Evolutionary conservation across 2,329 filamentous ascomycete species (phyloP), one percentile per base, ranked within the genome.

Genomic region (Coniochaeta hoffmannii): DNA sequence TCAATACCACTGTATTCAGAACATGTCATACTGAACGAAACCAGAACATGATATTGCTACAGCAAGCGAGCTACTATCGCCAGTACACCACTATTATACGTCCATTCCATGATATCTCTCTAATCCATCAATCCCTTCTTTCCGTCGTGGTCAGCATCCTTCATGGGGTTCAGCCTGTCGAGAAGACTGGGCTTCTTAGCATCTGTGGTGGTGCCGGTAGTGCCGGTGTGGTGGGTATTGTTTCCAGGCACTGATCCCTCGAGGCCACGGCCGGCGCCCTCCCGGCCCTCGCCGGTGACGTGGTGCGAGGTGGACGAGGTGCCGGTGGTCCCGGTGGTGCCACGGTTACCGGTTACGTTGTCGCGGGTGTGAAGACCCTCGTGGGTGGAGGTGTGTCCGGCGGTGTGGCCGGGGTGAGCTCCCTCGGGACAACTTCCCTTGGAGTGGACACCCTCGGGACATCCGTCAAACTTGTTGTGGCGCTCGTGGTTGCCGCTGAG

Each of bases 391-490:
- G 49, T 51, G 49, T 30, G 30, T 4, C 30, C 26, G 49, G n/a
- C n/a, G 11, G 30, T 52, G 32, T 38, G 31, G 7, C 19, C 32
- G 22, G 31, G 41, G 36, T 11, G 34, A 38, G 30, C 30, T 55
- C 50, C 36, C 3, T 41, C 36, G 4, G 36, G 36, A 34, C 52
- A 54, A 17, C 62, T 58, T 24, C 69, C 66, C 19, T 73, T 71
- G 44, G 79, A 71, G 56, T 74, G 68, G 9, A 55, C 41, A 19
- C 55, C 53, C 61, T 77, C 75, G 4, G 84, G 84, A 59, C 85
- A 83, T 11, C 86, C 85, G 41, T 80, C 77, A 57, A 85, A 87
- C 35, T 79, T 79, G 53, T 83, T 80, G 50, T 65, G 63, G 15
- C 78, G 76, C 64, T 81, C 76, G 41, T 80, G 76, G 34, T 78